A percentile compares a stretch with the other conserved stretches of the same genome.
These are phyloP conservation scores for Hysterangium stoloniferum DNA, from an alignment of 768 basidiomycete genomes.

Conservation along the genomic window DNA sequence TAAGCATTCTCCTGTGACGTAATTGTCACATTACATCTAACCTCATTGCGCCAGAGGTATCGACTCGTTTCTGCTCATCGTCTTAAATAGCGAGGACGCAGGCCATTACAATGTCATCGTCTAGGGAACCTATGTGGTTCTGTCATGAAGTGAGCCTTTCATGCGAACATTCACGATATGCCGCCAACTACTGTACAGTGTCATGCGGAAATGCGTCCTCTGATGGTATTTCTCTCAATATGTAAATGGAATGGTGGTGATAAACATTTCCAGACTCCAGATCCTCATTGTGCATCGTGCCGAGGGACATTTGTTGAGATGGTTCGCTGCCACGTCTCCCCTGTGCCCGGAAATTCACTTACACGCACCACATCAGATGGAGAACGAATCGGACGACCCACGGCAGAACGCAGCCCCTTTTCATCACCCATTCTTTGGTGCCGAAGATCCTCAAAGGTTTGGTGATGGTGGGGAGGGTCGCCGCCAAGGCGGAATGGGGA, in stretches of 20 bases:
- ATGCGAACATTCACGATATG: not conserved
- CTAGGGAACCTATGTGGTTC: slow-evolving; percentile 67
- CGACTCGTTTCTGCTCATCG: too few relatives aligned
- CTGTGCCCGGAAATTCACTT: not conserved
- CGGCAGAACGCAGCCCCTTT: slow-evolving; percentile 30
- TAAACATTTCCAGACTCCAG: slow-evolving; percentile 47
- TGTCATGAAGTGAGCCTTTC: slow-evolving; percentile 54
- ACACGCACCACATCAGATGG: slow-evolving; percentile 58
- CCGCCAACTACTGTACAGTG: slow-evolving; percentile 41
- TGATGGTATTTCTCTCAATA: slow-evolving; percentile 51
- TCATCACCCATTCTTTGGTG: not conserved
- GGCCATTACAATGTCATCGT: slow-evolving; percentile 49
- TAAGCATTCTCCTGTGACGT: too few relatives aligned
- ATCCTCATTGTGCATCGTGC: slow-evolving; percentile 81
- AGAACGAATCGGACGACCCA: slow-evolving; percentile 68
- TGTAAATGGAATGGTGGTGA: slow-evolving; percentile 11
- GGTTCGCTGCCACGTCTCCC: too few relatives aligned
- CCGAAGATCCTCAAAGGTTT: not conserved
- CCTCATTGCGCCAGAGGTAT: too few relatives aligned
- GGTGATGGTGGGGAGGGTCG: not conserved
- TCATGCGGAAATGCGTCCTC: slow-evolving; percentile 78
- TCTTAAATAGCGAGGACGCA: too few relatives aligned
- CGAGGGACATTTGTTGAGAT: slow-evolving; percentile 77
- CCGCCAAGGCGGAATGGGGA: not conserved
- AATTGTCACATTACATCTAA: too few relatives aligned